These are phyloP conservation scores for Somion occarium DNA, from an alignment of 1,284 basidiomycete genomes.

Conservation along the genomic window DNA sequence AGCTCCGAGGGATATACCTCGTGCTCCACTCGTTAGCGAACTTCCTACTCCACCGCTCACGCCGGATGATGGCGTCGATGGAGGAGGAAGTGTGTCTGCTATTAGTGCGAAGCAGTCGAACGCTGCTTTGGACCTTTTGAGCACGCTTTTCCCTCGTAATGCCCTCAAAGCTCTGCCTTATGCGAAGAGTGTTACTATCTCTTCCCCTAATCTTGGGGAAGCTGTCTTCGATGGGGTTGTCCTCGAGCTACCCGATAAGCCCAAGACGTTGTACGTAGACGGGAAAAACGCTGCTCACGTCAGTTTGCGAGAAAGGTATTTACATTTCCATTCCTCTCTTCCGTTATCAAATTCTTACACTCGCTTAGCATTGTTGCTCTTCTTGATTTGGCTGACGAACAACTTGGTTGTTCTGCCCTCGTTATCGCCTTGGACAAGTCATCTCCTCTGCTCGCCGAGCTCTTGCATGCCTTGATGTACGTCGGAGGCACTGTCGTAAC, in stretches of 20 bases:
- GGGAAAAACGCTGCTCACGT: conserved; percentile 74
- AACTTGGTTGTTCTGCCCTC: conserved; percentile 68
- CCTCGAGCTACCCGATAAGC: conserved; percentile 62
- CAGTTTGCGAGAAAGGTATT: conserved; percentile 74
- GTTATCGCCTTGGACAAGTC: conserved; percentile 68
- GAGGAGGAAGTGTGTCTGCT: conserved; percentile 24
- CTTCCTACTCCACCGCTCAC: conserved; percentile 61
- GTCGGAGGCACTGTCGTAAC: conserved; percentile 76
- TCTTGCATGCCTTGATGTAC: conserved; percentile 80
- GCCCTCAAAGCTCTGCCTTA: conserved; percentile 60
- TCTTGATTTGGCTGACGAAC: conserved; percentile 77
- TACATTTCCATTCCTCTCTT: not conserved
- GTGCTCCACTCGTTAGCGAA: conserved; percentile 29
- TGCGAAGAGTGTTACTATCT: conserved; percentile 68
- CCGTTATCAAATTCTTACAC: conserved; percentile 2
- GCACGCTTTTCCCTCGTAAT: conserved; percentile 68
- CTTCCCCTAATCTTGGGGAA: conserved; percentile 54
- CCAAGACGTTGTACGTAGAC: conserved; percentile 75
- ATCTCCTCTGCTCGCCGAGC: conserved; percentile 49
- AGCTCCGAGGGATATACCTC: conserved; percentile 42
- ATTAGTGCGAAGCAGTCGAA: conserved; percentile 39
- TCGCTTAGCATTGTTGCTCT: conserved; percentile 71
- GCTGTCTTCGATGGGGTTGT: conserved; percentile 72
- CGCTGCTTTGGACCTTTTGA: conserved; percentile 70
- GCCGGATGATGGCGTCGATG: conserved; percentile 39